Percentiles rank a stretch among this genome's conserved stretches.
Evolutionary conservation across 2,329 filamentous ascomycete genomes (phyloP).

Genomic region (Chaetothyriales sp.): DNA sequence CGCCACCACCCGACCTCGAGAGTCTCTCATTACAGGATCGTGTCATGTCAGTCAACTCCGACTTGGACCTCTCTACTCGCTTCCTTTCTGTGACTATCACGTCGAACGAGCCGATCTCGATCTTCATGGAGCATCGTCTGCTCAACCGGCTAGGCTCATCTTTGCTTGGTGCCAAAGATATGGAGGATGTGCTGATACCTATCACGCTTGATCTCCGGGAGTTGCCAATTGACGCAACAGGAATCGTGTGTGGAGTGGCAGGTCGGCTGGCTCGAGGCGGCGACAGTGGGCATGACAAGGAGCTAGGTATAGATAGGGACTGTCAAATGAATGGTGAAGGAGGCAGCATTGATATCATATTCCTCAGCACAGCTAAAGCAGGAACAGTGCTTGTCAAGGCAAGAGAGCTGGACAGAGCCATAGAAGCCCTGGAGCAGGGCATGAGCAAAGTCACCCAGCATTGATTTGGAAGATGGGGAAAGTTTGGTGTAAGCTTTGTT

Average conservation of each 20-base stretch:
- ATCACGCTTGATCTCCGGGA: conserved; percentile 75
- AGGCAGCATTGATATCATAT: conserved; percentile 60
- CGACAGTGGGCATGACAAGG: conserved; percentile 29
- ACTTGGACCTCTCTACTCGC: conserved; percentile 21
- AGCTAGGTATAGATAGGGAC: conserved; percentile 18
- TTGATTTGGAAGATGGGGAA: background rate
- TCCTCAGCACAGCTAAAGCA: conserved; percentile 73
- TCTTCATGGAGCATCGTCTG: conserved; percentile 31
- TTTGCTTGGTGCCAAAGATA: conserved; percentile 56
- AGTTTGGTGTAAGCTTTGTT: background rate
- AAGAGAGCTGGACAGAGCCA: conserved; percentile 56
- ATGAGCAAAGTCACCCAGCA: conserved; percentile 8
- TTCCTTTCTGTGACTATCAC: conserved; percentile 35
- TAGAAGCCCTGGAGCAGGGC: conserved; percentile 47
- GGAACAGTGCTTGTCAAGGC: conserved; percentile 76
- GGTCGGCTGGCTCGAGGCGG: conserved; percentile 65
- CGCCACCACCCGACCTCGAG: background rate
- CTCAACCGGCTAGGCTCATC: conserved; percentile 29
- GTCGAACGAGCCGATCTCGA: conserved; percentile 30
- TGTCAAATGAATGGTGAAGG: background rate
- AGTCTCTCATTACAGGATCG: background rate
- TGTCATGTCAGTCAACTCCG: background rate
- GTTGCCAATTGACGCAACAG: conserved; percentile 73
- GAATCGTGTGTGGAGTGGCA: conserved; percentile 88
- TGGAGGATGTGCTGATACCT: conserved; percentile 53